Evolutionary conservation across 768 basidiomycete genomes (phyloP).

Genomic region (Paxillus ammoniavirescens): DNA sequence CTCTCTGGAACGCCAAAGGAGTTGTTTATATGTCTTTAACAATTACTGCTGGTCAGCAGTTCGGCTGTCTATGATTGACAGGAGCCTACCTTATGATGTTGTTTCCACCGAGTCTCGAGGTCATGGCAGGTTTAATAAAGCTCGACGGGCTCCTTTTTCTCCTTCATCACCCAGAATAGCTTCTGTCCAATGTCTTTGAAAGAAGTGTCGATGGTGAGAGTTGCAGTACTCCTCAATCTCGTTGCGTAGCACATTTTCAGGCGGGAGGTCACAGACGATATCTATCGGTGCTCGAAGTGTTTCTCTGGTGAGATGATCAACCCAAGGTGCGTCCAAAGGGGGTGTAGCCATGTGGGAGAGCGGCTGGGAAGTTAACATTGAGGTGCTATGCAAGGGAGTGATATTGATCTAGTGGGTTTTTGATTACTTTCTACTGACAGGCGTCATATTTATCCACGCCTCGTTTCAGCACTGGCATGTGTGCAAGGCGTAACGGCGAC

Average conservation of each 20-base stretch:
- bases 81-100: conserved; percentile 10
- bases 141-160: conserved; percentile 8
- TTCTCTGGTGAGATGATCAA: not conserved
- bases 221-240: conserved; percentile 20
- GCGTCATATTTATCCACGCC: too few species aligned
- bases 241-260: conserved; percentile 10
- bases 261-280: conserved; percentile 1
- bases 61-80: too few species aligned
- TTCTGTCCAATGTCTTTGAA: conserved; percentile 13
- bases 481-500: too few species aligned
- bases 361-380: too few species aligned
- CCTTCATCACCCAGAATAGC: conserved; percentile 3
- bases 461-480: not conserved
- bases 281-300: not conserved
- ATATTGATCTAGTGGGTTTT: too few species aligned
- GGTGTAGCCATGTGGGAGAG: conserved; percentile 2
- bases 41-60: not conserved
- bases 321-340: too few species aligned
- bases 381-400: not conserved
- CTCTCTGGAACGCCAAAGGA: conserved; percentile 21
- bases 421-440: too few species aligned
- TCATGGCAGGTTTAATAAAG: conserved; percentile 9
- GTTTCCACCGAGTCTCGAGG: conserved; percentile 13
- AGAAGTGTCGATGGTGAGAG: conserved; percentile 14
- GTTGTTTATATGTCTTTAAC: conserved; percentile 10